These are phyloP conservation scores for Chlorophyllum brunneum DNA, from an alignment of 768 basidiomycete species.

Conservation along the genomic window DNA sequence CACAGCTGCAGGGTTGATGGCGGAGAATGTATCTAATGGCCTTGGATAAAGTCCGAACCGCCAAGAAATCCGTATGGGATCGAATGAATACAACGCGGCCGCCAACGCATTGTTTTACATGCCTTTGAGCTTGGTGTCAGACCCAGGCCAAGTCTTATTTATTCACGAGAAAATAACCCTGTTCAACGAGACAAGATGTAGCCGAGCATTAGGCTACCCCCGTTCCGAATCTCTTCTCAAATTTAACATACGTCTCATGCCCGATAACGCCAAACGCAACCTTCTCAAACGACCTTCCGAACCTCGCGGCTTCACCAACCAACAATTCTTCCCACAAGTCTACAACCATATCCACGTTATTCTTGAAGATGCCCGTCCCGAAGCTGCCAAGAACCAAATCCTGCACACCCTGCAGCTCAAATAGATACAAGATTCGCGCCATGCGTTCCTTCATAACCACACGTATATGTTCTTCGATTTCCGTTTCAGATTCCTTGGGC, in stretches of 20 bases:
- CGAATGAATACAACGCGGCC: no score
- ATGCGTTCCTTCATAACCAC: conserved; percentile 65
- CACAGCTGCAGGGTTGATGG: no score
- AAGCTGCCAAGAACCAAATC: conserved; percentile 70
- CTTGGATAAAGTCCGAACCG: no score
- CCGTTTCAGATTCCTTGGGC: conserved; percentile 6
- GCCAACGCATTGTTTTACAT: no score
- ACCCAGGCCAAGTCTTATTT: no score
- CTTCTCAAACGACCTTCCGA: conserved; percentile 51
- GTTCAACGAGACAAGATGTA: no score
- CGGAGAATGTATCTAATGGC: no score
- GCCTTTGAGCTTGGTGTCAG: no score
- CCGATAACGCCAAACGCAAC: conserved; percentile 60
- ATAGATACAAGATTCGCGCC: conserved; percentile 58
- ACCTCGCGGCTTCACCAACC: conserved; percentile 43
- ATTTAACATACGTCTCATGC: conserved; percentile 20
- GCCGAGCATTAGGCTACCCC: no score
- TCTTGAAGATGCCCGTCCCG: conserved; percentile 71
- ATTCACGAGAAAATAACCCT: no score
- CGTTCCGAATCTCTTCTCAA: conserved; percentile 18
- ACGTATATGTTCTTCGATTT: conserved; percentile 23
- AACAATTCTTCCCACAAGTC: conserved; percentile 62
- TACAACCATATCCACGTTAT: conserved; percentile 54
- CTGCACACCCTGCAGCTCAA: conserved; percentile 52
- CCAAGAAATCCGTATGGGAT: no score